Percentiles rank a stretch among this genome's conserved stretches.
Conservation (phyloP, 2,329 filamentous ascomycete species). For the Verticillium tricorpus region DNA sequence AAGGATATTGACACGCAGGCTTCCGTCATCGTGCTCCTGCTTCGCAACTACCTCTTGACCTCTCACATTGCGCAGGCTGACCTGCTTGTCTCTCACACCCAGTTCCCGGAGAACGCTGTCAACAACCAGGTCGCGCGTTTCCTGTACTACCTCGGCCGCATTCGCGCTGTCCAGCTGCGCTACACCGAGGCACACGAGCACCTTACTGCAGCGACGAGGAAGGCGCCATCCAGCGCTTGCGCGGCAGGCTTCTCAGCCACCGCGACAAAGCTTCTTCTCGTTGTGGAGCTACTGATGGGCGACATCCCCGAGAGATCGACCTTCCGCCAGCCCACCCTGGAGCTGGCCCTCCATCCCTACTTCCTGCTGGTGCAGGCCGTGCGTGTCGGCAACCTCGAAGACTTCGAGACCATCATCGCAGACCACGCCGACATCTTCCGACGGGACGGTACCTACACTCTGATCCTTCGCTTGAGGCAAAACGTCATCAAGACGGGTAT, state of each 20-base stretch:
- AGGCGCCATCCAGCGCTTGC: slow-evolving; percentile 84
- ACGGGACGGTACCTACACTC: slow-evolving; percentile 88
- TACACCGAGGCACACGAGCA: slow-evolving; percentile 98
- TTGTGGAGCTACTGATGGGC: slow-evolving; percentile 96
- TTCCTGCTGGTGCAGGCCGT: slow-evolving; percentile 92
- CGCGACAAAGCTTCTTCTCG: slow-evolving; percentile 91
- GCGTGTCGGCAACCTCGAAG: slow-evolving; percentile 90
- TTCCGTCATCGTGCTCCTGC: slow-evolving; percentile 87
- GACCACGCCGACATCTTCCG: slow-evolving; percentile 81
- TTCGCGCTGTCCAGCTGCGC: slow-evolving; percentile 90
- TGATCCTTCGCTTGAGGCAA: slow-evolving; percentile 90
- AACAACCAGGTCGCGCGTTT: slow-evolving; percentile 98
- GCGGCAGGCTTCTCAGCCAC: slow-evolving; percentile 94
- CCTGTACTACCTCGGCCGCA: slow-evolving; percentile 94
- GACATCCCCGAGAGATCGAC: slow-evolving; percentile 94
- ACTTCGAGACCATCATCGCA: slow-evolving; percentile 83
- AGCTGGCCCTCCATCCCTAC: slow-evolving; percentile 86
- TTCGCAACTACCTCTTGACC: slow-evolving; percentile 93
- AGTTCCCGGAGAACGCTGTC: slow-evolving; percentile 88
- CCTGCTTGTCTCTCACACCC: slow-evolving; percentile 89
- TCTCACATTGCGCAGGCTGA: slow-evolving; percentile 97
- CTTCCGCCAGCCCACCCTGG: slow-evolving; percentile 85
- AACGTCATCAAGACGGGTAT: slow-evolving; percentile 99
- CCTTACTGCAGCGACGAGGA: slow-evolving; percentile 86
- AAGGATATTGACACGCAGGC: slow-evolving; percentile 98